Percentiles rank a stretch among this genome's conserved stretches.
Evolutionary conservation across 2,329 filamentous ascomycete genomes (phyloP).

Genomic region (Penicillium verrucosum): DNA sequence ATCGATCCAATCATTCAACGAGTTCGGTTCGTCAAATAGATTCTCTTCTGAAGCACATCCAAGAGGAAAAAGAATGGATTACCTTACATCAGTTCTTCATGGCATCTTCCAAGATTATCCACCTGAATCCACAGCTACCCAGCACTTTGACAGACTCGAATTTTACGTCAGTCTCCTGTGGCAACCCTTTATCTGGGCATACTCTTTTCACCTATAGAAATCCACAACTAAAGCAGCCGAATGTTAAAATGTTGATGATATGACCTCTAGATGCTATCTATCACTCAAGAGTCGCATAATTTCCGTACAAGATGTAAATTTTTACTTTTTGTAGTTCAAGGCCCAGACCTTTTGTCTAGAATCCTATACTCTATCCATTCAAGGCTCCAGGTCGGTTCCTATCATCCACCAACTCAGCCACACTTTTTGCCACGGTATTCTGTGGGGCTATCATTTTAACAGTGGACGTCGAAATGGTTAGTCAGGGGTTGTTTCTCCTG

Average conservation of each 20-base stretch:
- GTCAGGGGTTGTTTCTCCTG: background rate
- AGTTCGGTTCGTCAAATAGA: background rate
- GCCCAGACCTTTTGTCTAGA: too few species aligned
- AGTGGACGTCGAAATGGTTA: background rate
- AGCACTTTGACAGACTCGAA: background rate
- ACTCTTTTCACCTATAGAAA: background rate
- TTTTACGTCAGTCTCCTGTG: constrained; percentile 4
- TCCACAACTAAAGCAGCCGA: background rate
- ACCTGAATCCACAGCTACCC: background rate
- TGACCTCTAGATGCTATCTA: background rate
- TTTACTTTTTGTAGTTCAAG: background rate
- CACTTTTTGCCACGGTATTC: background rate
- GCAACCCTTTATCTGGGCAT: background rate
- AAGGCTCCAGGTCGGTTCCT: background rate
- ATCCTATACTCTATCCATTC: background rate
- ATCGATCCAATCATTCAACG: background rate
- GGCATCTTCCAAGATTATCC: background rate
- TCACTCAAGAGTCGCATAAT: background rate
- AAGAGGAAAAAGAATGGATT: background rate
- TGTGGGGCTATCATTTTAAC: background rate
- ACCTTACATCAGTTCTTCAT: constrained; percentile 1
- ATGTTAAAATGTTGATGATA: background rate
- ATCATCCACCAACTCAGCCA: background rate
- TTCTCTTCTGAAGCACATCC: background rate
- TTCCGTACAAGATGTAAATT: background rate